Evolutionary conservation across 2,329 filamentous ascomycete genomes (phyloP), one percentile per base, ranked within the genome.

Genomic region (Bipolaris oryzae): DNA sequence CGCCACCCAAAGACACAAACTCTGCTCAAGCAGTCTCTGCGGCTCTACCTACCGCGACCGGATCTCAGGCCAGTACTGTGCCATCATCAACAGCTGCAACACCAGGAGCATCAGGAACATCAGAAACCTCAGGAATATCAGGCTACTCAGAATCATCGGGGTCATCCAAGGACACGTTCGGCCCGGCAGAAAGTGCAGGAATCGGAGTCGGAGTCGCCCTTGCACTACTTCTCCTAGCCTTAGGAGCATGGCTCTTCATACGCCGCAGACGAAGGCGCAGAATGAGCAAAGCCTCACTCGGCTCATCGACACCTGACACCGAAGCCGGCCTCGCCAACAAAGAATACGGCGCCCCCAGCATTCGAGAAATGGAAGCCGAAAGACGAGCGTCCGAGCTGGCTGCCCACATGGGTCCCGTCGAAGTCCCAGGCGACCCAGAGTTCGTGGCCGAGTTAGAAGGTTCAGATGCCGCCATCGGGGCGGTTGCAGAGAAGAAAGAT

Each of bases 131-230:
- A 31, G 28, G 25, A 10, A 10, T 9, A 28, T 10, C 25, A 6
- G 25, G 25, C 10, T 10, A 9, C 25, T 28, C 25, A 6, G 18
- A 15, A 4, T 11, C 11, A 23, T 16, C 38, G 10, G 13, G 39
- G 18, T 23, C 39, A 42, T 18, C 28, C 21, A 23, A 21, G 16
- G 2, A 39, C 15, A 51, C 53, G n/a, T 52, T 66, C 6, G 51
- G 57, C 16, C 23, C 46, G n/a, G 63, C 54, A 9, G 56, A 59
- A n/a, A 55, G 58, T 21, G 58, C 57, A 13, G 63, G 66, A 9
- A 61, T 67, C 15, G 66, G 66, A 21, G 35, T 66, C 20, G 66
- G 57, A 37, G 58, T 62, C n/a, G 61, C 63, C 3, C 10, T 62
- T 2, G 42, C 49, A 7, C 42, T 63, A 5, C 58, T 65, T 33